A percentile compares a stretch with the other conserved stretches of the same genome.
Conservation (phyloP, 108 stramenopile species). For the Fragilaria radians region DNA sequence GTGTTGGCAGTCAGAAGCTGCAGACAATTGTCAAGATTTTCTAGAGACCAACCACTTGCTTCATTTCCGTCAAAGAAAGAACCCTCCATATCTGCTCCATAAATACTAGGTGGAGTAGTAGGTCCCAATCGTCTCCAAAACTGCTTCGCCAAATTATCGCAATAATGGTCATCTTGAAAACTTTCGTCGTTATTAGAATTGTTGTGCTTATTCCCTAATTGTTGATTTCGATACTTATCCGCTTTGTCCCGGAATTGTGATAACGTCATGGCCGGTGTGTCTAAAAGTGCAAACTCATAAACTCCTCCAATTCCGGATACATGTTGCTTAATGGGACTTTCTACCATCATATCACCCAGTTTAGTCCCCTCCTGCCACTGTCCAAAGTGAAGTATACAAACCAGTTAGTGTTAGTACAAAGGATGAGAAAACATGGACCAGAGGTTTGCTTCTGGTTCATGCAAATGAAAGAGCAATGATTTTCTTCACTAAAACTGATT, state of each 20-base stretch:
- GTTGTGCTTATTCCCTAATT: constrained; percentile 37
- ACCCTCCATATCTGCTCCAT: constrained; percentile 95
- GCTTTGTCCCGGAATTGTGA: constrained; percentile 67
- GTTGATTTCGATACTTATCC: constrained; percentile 62
- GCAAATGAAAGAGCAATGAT: no score
- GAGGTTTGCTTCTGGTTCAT: not conserved
- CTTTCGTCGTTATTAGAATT: not conserved
- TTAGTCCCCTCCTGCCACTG: constrained; percentile 67
- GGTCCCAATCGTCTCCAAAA: constrained; percentile 93
- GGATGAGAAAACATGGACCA: not conserved
- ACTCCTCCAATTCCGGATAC: constrained; percentile 78
- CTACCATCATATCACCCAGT: constrained; percentile 64
- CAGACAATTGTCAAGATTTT: not conserved
- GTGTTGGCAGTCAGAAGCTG: constrained; percentile 16
- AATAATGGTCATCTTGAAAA: constrained; percentile 32
- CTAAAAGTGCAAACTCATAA: constrained; percentile 77
- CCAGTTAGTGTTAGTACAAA: not conserved
- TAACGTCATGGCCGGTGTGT: constrained; percentile 44
- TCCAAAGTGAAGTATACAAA: not conserved
- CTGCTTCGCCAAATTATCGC: constrained; percentile 71
- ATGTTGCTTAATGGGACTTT: constrained; percentile 69
- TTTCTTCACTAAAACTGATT: no score
- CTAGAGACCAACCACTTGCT: constrained; percentile 84
- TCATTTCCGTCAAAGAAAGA: constrained; percentile 79
- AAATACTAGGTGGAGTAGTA: constrained; percentile 81